Percentiles rank a stretch among this genome's conserved stretches.
phyloP scores from a whole-genome alignment of 306 rosid genomes.

The Gynostemma pentaphyllum region DNA sequence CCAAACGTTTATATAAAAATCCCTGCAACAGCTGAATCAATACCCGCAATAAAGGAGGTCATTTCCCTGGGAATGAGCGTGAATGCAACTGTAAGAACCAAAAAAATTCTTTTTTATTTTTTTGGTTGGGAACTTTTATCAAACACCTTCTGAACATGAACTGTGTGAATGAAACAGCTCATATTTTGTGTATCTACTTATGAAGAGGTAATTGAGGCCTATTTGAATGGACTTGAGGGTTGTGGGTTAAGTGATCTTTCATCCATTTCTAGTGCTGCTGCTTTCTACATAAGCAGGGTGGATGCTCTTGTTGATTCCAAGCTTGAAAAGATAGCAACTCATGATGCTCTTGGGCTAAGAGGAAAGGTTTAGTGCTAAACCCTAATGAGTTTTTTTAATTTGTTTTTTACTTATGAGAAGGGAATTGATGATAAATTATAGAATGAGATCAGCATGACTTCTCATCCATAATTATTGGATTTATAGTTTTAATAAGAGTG shows the following conservation, averaged over 20 bases:
- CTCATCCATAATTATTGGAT: too few species aligned
- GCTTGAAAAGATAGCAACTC: slow-evolving; percentile 86
- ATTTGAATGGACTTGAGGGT: slow-evolving; percentile 90
- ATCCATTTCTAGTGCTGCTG: slow-evolving; percentile 81
- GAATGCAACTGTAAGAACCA: slow-evolving; percentile 95
- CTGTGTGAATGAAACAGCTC: slow-evolving; percentile 33
- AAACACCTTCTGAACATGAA: not conserved
- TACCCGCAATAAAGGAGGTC: slow-evolving; percentile 76
- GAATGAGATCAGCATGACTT: too few species aligned
- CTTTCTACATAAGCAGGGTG: slow-evolving; percentile 91
- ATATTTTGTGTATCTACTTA: slow-evolving; percentile 76
- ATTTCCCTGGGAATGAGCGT: slow-evolving; percentile 87
- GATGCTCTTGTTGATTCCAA: slow-evolving; percentile 75
- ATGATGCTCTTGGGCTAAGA: slow-evolving; percentile 78
- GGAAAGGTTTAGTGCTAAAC: too few species aligned
- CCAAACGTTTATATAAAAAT: slow-evolving; percentile 84
- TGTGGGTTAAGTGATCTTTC: slow-evolving; percentile 83
- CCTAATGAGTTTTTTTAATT: too few species aligned
- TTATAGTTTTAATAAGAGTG: too few species aligned
- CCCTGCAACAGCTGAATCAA: slow-evolving; percentile 83
- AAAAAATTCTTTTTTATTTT: too few species aligned
- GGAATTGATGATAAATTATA: too few species aligned
- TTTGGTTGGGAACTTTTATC: not conserved
- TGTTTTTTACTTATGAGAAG: too few species aligned
- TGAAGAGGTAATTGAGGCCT: slow-evolving; percentile 94